Percentiles rank a stretch among this genome's conserved stretches.
Evolutionary conservation across 2,329 filamentous ascomycete genomes (phyloP).

Genomic region (Xylaria sp.): DNA sequence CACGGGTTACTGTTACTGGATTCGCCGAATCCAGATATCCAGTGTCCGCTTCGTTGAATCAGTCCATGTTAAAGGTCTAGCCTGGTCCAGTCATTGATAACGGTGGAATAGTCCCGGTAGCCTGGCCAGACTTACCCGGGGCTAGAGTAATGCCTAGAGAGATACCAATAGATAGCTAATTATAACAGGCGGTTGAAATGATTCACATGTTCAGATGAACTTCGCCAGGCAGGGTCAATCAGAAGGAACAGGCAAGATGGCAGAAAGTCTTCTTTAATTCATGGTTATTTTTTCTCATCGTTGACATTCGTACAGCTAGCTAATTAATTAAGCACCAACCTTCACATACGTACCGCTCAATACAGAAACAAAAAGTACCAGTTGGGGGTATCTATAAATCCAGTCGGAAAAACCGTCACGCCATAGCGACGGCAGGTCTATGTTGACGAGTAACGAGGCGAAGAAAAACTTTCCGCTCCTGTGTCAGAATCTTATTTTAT

Average conservation of each 20-base stretch:
- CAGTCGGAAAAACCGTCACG: slow-evolving; percentile 5
- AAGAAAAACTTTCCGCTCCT: slow-evolving; percentile 9
- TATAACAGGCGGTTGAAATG: background rate
- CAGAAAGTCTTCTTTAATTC: slow-evolving; percentile 5
- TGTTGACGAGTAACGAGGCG: slow-evolving; percentile 14
- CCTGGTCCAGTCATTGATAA: background rate
- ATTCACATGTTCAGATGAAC: background rate
- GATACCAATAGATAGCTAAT: background rate
- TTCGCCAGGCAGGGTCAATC: background rate
- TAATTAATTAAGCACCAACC: slow-evolving; percentile 7
- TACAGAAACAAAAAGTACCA: slow-evolving; percentile 20
- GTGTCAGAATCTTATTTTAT: slow-evolving; percentile 21
- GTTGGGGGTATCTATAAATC: slow-evolving; percentile 36
- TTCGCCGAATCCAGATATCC: background rate
- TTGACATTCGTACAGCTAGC: slow-evolving; percentile 7
- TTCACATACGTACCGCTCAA: background rate
- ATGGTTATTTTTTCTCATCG: background rate
- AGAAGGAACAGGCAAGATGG: background rate
- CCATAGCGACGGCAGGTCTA: slow-evolving; percentile 18
- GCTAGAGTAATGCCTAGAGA: background rate
- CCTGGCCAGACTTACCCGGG: background rate
- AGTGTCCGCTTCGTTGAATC: background rate
- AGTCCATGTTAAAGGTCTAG: background rate
- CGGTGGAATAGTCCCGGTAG: background rate
- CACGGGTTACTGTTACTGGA: background rate